Evolutionary conservation across 768 basidiomycete species (phyloP).

Genomic region (Macrocybe gigantea): DNA sequence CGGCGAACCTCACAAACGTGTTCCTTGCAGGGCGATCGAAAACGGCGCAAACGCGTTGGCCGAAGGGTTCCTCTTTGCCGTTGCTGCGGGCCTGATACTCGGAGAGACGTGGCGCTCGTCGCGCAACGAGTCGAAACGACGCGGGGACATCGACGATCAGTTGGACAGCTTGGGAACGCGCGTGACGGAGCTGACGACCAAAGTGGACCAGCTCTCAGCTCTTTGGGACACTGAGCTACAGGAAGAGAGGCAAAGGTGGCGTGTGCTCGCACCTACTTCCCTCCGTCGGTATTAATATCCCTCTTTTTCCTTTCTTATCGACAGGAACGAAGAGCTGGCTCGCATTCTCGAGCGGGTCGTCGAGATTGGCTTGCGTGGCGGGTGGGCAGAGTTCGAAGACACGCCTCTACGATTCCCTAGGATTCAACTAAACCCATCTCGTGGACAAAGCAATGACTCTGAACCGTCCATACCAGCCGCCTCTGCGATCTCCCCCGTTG

Average conservation of each 20-base stretch:
- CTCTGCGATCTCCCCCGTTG: no score
- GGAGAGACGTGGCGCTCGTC: constrained; percentile 76
- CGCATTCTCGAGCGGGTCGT: constrained; percentile 62
- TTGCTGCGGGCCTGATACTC: constrained; percentile 68
- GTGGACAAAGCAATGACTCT: neutral
- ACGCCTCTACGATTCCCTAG: constrained; percentile 48
- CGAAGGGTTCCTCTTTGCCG: constrained; percentile 78
- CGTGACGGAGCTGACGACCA: constrained; percentile 39
- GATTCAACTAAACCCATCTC: constrained; percentile 17
- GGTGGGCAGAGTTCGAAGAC: constrained; percentile 60
- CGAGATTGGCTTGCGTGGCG: constrained; percentile 58
- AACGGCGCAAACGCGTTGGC: constrained; percentile 82
- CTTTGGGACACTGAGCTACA: constrained; percentile 37
- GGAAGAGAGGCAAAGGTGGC: constrained; percentile 40
- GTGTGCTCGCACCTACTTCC: constrained; percentile 10
- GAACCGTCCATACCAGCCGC: neutral
- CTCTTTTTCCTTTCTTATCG: neutral
- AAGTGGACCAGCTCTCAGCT: constrained; percentile 32
- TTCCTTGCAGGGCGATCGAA: constrained; percentile 61
- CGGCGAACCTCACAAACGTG: no score
- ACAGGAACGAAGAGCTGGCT: constrained; percentile 62
- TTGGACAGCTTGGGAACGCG: constrained; percentile 50
- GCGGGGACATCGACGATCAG: constrained; percentile 67
- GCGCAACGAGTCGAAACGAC: constrained; percentile 60
- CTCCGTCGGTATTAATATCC: neutral